A percentile compares a stretch with the other conserved stretches of the same genome.
Evolutionary conservation across 805 yeast genomes (phyloP).

Genomic region (Maudiozyma pseudohumilis): DNA sequence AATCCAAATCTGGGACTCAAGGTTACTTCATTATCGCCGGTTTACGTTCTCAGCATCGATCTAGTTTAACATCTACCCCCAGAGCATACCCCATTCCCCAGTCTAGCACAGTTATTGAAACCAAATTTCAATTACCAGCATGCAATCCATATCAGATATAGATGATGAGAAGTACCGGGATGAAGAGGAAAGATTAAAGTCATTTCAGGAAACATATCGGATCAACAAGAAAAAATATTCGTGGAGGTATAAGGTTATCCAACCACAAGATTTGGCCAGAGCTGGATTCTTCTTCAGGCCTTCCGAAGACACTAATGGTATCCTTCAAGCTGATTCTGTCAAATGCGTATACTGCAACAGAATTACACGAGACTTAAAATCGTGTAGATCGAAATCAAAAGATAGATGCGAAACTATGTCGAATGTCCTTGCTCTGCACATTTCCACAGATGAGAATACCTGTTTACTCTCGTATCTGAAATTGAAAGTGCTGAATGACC

Average conservation of each 20-base stretch:
- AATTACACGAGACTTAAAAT: conserved; percentile 13
- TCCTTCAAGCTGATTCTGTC: conserved; percentile 16
- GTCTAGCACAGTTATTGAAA: too few species aligned
- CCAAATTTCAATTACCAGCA: too few species aligned
- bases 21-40: too few species aligned
- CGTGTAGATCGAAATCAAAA: conserved; percentile 20
- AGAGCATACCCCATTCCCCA: too few species aligned
- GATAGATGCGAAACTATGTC: conserved; percentile 17
- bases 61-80: too few species aligned
- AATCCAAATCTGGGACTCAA: too few species aligned
- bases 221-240: conserved; percentile 13
- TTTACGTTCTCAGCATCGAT: too few species aligned
- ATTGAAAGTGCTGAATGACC: conserved; percentile 19
- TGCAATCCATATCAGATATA: too few species aligned
- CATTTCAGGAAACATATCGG: conserved; percentile 1
- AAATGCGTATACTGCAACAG: conserved; percentile 19
- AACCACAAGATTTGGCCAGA: conserved; percentile 18
- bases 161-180: not conserved
- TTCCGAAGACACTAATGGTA: conserved; percentile 5
- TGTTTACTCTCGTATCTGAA: conserved; percentile 16
- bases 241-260: conserved; percentile 27
- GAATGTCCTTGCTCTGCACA: conserved; percentile 19
- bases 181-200: not conserved
- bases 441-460: conserved; percentile 5
- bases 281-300: conserved; percentile 25